A percentile compares a stretch with the other conserved stretches of the same genome.
phyloP scores from a whole-genome alignment of 805 yeast genomes.

The Starmerella vitae region DNA sequence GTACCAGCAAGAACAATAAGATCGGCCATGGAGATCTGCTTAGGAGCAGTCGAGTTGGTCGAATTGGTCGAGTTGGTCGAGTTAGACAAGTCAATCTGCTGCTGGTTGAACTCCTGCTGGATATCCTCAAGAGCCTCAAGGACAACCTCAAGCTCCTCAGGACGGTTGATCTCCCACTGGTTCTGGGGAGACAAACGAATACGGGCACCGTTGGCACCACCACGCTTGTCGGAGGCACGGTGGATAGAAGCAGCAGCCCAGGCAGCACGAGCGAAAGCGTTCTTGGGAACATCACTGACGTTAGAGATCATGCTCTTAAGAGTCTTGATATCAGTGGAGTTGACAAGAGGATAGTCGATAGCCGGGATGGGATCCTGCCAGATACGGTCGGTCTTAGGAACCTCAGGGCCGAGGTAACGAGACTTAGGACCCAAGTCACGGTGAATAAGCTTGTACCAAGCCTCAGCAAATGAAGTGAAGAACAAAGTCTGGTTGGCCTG shows the following conservation, averaged over 20 bases:
- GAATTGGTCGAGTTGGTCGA: constrained; percentile 2
- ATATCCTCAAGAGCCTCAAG: constrained; percentile 7
- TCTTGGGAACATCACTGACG: constrained; percentile 2
- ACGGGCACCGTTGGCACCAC: constrained; percentile 19
- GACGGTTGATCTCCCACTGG: constrained; percentile 19
- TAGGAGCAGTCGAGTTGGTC: neutral
- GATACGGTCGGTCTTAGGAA: constrained; percentile 9
- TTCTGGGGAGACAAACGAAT: constrained; percentile 14
- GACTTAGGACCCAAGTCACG: constrained; percentile 18
- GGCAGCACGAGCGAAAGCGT: constrained; percentile 16
- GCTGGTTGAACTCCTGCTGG: constrained; percentile 9
- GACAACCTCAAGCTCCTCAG: constrained; percentile 13
- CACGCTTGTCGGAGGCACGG: constrained; percentile 17
- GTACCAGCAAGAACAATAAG: constrained; percentile 15
- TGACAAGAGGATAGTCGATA: constrained; percentile 9
- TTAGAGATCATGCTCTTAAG: constrained; percentile 10
- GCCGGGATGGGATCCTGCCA: constrained; percentile 19
- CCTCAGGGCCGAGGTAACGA: constrained; percentile 18
- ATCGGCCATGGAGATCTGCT: constrained; percentile 15
- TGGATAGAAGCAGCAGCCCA: constrained; percentile 18
- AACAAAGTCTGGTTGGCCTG: constrained; percentile 10
- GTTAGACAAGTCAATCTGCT: constrained; percentile 9
- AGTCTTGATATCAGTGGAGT: constrained; percentile 7
- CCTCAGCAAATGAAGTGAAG: constrained; percentile 15
- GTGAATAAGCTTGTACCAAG: constrained; percentile 18